A percentile compares a stretch with the other conserved stretches of the same genome.
Conservation (phyloP, 176 grass and related monocot genomes). For the Poa annua region DNA sequence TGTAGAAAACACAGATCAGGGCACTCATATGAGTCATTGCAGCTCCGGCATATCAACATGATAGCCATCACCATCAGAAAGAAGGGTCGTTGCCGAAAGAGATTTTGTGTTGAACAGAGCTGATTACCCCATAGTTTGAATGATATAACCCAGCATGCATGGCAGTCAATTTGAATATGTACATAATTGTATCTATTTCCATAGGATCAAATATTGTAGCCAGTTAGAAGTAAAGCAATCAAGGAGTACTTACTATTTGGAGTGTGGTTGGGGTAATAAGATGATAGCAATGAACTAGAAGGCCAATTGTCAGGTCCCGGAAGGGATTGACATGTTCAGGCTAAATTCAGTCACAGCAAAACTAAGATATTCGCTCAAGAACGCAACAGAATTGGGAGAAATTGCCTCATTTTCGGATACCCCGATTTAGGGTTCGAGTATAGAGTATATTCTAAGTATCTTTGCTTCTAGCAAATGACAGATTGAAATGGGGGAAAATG, state of each 20-base stretch:
- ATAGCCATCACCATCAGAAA: background rate
- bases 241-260: background rate
- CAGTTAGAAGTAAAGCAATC: background rate
- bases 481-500: no score
- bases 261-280: background rate
- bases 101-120: background rate
- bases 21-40: background rate
- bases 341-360: no score
- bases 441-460: no score
- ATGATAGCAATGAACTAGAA: background rate
- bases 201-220: background rate
- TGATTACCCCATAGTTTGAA: background rate
- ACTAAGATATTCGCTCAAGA: no score
- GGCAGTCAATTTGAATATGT: background rate
- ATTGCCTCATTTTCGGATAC: no score
- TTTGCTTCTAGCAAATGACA: no score
- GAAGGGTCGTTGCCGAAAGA: background rate
- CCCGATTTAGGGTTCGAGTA: no score
- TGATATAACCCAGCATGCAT: background rate
- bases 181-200: background rate
- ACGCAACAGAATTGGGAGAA: no score
- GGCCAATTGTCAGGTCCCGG: no score
- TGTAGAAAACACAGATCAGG: background rate
- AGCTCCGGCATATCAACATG: background rate
- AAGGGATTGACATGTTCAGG: no score